Percentiles rank a stretch among this genome's conserved stretches.
Conservation (phyloP, 495 filamentous ascomycete genomes). For the Penicillium soppii region DNA sequence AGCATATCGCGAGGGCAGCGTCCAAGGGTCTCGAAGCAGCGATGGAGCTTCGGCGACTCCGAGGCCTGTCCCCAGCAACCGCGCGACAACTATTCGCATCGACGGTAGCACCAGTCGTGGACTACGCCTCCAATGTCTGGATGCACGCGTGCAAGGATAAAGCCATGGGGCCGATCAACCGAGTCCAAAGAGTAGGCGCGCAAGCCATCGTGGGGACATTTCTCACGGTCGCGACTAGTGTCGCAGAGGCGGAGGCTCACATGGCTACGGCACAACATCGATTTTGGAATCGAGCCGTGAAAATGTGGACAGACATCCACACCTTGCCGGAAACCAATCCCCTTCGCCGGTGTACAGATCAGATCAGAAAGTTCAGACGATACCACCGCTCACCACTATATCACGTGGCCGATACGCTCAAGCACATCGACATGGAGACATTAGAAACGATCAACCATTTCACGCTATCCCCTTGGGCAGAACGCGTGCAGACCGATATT, state of each 20-base stretch:
- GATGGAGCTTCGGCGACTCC: conserved; percentile 9
- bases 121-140: conserved; percentile 35
- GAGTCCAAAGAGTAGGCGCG: background rate
- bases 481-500: conserved; percentile 7
- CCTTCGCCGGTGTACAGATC: no score
- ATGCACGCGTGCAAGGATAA: conserved; percentile 29
- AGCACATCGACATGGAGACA: no score
- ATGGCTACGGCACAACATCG: no score
- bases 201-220: background rate
- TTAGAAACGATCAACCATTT: background rate
- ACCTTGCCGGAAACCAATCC: no score
- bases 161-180: background rate
- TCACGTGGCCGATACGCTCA: no score
- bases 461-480: conserved; percentile 8
- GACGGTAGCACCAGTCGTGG: conserved; percentile 25
- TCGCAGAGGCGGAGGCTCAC: no score
- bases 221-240: background rate
- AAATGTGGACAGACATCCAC: background rate
- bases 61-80: conserved; percentile 21
- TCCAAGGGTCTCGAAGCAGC: conserved; percentile 22
- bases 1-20: no score
- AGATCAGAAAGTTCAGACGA: no score
- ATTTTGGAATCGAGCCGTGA: no score
- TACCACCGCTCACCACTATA: no score
- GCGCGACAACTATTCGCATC: conserved; percentile 16